Percentiles rank a stretch among this genome's conserved stretches.
These are phyloP conservation scores for Agaricus subrufescens DNA, from an alignment of 768 basidiomycete genomes.

Conservation along the genomic window DNA sequence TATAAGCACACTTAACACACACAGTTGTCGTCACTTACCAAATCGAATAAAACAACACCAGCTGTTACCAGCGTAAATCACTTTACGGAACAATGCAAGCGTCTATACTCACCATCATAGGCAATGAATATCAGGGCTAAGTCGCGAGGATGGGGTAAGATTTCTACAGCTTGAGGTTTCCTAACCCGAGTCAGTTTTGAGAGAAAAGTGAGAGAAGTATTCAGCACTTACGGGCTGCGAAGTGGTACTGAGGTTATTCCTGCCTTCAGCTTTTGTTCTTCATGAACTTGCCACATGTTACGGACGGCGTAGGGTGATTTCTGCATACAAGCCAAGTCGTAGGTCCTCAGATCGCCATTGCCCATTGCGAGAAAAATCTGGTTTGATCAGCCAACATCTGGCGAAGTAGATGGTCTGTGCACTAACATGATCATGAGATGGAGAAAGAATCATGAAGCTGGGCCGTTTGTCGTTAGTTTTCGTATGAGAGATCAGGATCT, in stretches of 20 bases:
- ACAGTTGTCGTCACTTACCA: conserved; percentile 32
- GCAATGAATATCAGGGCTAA: conserved; percentile 68
- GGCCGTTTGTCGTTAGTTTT: conserved; percentile 1
- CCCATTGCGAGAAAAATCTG: conserved; percentile 46
- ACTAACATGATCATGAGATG: conserved; percentile 67
- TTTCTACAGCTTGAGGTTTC: conserved; percentile 53
- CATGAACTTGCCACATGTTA: conserved; percentile 73
- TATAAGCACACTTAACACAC: background rate
- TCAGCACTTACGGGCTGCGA: conserved; percentile 27
- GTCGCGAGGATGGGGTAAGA: conserved; percentile 66
- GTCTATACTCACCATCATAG: conserved; percentile 54
- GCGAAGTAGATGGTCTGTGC: conserved; percentile 8
- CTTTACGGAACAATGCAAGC: background rate
- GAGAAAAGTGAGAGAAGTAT: background rate
- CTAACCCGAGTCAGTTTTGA: conserved; percentile 10
- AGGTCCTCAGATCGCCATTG: conserved; percentile 63
- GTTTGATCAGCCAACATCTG: conserved; percentile 3
- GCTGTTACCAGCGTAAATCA: conserved; percentile 30
- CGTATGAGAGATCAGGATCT: background rate
- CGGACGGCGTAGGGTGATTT: conserved; percentile 66
- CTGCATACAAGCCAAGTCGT: conserved; percentile 65
- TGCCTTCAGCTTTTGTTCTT: conserved; percentile 45
- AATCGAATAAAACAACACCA: conserved; percentile 54
- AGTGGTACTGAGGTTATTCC: conserved; percentile 27
- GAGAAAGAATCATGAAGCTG: conserved; percentile 59